Percentiles rank a stretch among this genome's conserved stretches.
Evolutionary conservation across 495 filamentous ascomycete species (phyloP).

Genomic region (Penicillium roqueforti): DNA sequence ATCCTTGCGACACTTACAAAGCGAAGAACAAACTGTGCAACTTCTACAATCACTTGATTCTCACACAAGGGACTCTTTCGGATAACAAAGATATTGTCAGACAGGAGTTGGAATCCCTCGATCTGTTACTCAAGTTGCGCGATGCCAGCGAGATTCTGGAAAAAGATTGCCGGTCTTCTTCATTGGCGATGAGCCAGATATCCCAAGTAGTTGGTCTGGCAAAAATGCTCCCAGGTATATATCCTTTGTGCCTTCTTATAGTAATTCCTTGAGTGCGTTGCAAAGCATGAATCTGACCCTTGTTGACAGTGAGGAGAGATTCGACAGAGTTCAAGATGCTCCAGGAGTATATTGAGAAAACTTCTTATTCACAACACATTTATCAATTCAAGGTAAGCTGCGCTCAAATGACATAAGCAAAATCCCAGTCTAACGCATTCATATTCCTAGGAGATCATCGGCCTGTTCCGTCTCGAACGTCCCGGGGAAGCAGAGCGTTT

Average conservation of each 20-base stretch:
- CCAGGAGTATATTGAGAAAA: neutral
- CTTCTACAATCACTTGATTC: neutral
- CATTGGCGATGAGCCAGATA: conserved; percentile 1
- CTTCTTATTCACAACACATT: neutral
- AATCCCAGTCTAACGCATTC: neutral
- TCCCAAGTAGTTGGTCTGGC: conserved; percentile 4
- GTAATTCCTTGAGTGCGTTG: neutral
- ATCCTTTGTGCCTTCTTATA: neutral
- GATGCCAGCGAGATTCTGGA: neutral
- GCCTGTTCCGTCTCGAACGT: conserved; percentile 70
- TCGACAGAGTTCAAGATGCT: conserved; percentile 6
- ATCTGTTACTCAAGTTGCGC: neutral
- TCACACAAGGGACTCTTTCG: no score
- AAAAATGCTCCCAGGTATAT: conserved; percentile 8
- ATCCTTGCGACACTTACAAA: neutral
- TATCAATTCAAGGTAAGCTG: neutral
- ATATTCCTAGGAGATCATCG: neutral
- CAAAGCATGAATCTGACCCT: neutral
- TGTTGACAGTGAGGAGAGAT: neutral
- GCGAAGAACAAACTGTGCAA: neutral
- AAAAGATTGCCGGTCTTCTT: neutral
- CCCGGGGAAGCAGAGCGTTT: conserved; percentile 60
- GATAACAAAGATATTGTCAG: neutral
- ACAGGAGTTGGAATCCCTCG: neutral
- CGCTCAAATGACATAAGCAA: no score